These are phyloP conservation scores for Usnea hakonensis DNA, from an alignment of 495 filamentous ascomycete genomes.

Conservation along the genomic window DNA sequence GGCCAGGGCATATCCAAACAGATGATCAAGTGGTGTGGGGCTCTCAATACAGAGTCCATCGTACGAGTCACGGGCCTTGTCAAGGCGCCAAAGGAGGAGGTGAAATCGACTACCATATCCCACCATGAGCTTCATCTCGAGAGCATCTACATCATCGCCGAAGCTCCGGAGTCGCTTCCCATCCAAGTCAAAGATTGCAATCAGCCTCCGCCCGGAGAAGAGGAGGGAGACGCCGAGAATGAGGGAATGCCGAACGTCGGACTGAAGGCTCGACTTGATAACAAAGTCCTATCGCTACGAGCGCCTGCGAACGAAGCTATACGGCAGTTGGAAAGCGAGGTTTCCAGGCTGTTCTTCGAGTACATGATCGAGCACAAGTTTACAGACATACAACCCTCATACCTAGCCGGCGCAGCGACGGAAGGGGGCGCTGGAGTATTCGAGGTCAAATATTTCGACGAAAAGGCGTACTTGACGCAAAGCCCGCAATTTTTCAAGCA, in stretches of 20 bases:
- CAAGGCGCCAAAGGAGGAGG: conserved; percentile 63
- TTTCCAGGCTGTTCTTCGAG: conserved; percentile 69
- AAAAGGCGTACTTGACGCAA: conserved; percentile 79
- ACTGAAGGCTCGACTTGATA: conserved; percentile 72
- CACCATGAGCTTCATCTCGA: conserved; percentile 73
- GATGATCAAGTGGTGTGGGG: conserved; percentile 86
- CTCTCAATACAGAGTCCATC: conserved; percentile 69
- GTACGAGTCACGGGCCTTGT: conserved; percentile 71
- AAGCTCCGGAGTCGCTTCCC: conserved; percentile 56
- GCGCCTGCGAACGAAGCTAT: conserved; percentile 85
- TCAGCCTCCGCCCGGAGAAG: conserved; percentile 39
- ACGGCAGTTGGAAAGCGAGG: conserved; percentile 69
- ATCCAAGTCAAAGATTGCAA: conserved; percentile 61
- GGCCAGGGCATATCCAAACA: conserved; percentile 46
- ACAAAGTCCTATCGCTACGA: conserved; percentile 84
- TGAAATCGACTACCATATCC: conserved; percentile 70
- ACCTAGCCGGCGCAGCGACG: conserved; percentile 80
- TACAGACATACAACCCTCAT: conserved; percentile 82
- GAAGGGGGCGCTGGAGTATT: conserved; percentile 95
- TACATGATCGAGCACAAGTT: conserved; percentile 72
- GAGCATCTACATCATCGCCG: conserved; percentile 67
- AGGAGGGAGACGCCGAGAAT: conserved; percentile 39
- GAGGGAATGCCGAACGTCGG: conserved; percentile 56
- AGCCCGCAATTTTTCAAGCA: conserved; percentile 97
- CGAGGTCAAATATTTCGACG: conserved; percentile 82